Evolutionary conservation across 202 grass and related monocot genomes (phyloP), one percentile per base, ranked within the genome.

Genomic region (Setaria viridis): DNA sequence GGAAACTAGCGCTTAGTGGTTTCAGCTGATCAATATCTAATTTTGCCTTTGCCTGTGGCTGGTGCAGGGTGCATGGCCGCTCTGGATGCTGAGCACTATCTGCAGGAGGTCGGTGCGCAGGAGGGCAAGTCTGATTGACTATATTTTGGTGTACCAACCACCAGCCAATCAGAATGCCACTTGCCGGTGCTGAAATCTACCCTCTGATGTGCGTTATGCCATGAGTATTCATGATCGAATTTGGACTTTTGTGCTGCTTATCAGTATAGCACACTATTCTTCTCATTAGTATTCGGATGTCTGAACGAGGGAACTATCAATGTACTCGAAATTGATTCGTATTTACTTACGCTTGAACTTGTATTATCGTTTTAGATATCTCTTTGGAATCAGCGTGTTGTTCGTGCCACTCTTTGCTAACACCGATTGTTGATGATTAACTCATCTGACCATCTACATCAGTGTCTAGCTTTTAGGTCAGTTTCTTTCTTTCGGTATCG

Each of bases 11-110:
- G 11, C 0, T 60, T 71, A 33, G 13, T 89, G 47, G 9, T 16
- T 56, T 54, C 60, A 20, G 33, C 7, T 62, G 84, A 42, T 21
- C 53, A 74, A 16, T 7, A 41, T 21, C 49, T 86, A 74, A 90
- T 64, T 46, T 13, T 5, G 0, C 49, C 47, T 65, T 65, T 84
- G 62, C 19, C 11, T 51, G 1, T 37, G 29, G 55, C 16, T 63
- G 69, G 72, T 76, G 67, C 74, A 95, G 93, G 96, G 35, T 98
- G 96, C 89, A 98, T 95, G 95, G 95, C 91, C 50, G 93, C 93
- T 81, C 80, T 98, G 86, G 93, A 98, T 62, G 93, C 95, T 4
- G 95, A 98, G 79, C 95, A 94, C 84, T 98, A 98, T 80, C 88
- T 98, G 74, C 95, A 94, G 62, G 95, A 98, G 88, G 21, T 92